Conservation (phyloP, 2,329 filamentous ascomycete species). For the Endothia cerciana region DNA sequence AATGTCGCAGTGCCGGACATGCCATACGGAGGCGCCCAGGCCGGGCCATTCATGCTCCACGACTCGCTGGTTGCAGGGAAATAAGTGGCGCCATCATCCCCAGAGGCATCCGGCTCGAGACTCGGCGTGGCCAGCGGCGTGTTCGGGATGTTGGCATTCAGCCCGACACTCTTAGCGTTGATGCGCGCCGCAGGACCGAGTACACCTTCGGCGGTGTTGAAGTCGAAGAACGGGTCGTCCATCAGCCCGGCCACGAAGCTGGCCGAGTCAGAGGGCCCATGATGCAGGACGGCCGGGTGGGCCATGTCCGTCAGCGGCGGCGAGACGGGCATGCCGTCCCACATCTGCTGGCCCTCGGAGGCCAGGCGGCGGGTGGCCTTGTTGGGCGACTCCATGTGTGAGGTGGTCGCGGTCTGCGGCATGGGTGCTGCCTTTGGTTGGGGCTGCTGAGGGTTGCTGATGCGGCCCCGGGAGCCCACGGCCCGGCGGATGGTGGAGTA, state of each 20-base stretch:
- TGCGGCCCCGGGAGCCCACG: conserved; percentile 26
- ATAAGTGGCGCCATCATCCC: conserved; percentile 30
- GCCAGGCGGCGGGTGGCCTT: conserved; percentile 17
- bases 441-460: conserved; percentile 11
- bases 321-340: conserved; percentile 28
- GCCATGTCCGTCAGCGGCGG: conserved; percentile 25
- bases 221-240: conserved; percentile 38
- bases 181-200: conserved; percentile 25
- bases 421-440: conserved; percentile 21
- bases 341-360: conserved; percentile 18
- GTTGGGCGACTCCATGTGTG: conserved; percentile 28
- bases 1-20: conserved; percentile 15
- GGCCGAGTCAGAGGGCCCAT: conserved; percentile 13
- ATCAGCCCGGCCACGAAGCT: conserved; percentile 34
- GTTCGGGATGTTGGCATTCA: conserved; percentile 35
- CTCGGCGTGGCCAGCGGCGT: conserved; percentile 46
- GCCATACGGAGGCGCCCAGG: conserved; percentile 18
- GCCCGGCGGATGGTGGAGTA: conserved; percentile 40
- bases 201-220: conserved; percentile 9
- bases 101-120: conserved; percentile 33
- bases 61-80: conserved; percentile 32
- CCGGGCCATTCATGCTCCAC: conserved; percentile 20
- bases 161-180: conserved; percentile 12
- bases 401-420: conserved; percentile 26
- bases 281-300: conserved; percentile 1